phyloP scores from a whole-genome alignment of 2,329 filamentous ascomycete genomes.

The Paracoccidioides brasiliensis region DNA sequence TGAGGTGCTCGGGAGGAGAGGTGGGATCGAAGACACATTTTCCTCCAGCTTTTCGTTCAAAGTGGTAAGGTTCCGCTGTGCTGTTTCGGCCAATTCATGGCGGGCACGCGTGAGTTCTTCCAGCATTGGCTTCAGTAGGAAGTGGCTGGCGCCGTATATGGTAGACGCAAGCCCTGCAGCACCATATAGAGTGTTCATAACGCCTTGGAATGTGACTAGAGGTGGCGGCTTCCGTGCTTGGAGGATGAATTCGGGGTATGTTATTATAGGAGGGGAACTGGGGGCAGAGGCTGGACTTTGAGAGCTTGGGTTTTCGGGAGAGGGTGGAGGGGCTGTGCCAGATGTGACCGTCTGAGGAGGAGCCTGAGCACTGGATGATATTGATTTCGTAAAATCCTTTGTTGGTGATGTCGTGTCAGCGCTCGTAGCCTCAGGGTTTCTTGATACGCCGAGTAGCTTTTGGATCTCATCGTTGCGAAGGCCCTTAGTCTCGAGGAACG shows the following conservation, averaged over 20 bases:
- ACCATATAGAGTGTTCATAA: constrained; percentile 45
- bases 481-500: constrained; percentile 68
- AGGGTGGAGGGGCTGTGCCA: background rate
- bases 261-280: constrained; percentile 45
- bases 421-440: constrained; percentile 19
- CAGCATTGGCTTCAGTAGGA: constrained; percentile 46
- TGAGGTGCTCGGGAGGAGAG: constrained; percentile 12
- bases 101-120: constrained; percentile 41
- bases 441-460: constrained; percentile 42
- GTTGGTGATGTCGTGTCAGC: constrained; percentile 7
- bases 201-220: constrained; percentile 43
- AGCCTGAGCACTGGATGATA: background rate
- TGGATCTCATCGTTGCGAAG: constrained; percentile 55
- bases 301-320: background rate
- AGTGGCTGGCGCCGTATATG: constrained; percentile 47
- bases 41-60: constrained; percentile 44
- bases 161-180: constrained; percentile 42
- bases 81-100: constrained; percentile 43
- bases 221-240: constrained; percentile 47
- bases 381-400: background rate
- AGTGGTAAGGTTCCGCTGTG: constrained; percentile 38
- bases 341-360: background rate
- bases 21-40: constrained; percentile 41
- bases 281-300: background rate
- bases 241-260: constrained; percentile 53